Evolutionary conservation across 305 asterid species (phyloP).

Genomic region (Fraxinus paxiana): DNA sequence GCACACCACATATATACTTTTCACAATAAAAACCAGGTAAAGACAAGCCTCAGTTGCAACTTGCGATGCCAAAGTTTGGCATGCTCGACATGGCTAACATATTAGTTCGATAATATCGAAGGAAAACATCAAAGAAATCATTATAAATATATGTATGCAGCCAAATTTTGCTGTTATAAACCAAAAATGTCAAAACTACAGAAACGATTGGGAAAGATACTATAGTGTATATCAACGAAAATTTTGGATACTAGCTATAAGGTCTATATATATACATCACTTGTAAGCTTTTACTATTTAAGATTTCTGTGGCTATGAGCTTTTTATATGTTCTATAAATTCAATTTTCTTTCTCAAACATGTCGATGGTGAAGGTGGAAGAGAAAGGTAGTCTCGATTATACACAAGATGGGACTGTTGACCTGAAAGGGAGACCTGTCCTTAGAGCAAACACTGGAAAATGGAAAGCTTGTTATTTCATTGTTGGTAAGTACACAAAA

Average conservation of each 20-base stretch:
- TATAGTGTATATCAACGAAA: neutral
- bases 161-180: neutral
- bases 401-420: conserved; percentile 63
- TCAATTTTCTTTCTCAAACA: neutral
- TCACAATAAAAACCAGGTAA: neutral
- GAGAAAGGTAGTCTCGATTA: conserved; percentile 47
- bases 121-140: neutral
- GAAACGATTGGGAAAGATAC: neutral
- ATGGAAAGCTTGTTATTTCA: conserved; percentile 75
- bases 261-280: neutral
- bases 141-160: neutral
- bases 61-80: neutral
- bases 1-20: too few species aligned
- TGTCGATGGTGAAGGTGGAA: conserved; percentile 33
- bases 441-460: conserved; percentile 56
- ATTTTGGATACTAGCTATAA: neutral
- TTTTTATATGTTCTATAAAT: neutral
- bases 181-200: neutral
- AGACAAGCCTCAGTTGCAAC: neutral
- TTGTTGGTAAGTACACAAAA: conserved; percentile 48
- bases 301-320: neutral
- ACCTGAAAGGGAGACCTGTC: conserved; percentile 58
- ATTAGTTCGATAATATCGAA: neutral
- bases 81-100: neutral
- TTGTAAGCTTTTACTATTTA: neutral